Evolutionary conservation across 148 eudicot genomes (phyloP), one percentile per base, ranked within the genome.

Genomic region (Rheum nobile): DNA sequence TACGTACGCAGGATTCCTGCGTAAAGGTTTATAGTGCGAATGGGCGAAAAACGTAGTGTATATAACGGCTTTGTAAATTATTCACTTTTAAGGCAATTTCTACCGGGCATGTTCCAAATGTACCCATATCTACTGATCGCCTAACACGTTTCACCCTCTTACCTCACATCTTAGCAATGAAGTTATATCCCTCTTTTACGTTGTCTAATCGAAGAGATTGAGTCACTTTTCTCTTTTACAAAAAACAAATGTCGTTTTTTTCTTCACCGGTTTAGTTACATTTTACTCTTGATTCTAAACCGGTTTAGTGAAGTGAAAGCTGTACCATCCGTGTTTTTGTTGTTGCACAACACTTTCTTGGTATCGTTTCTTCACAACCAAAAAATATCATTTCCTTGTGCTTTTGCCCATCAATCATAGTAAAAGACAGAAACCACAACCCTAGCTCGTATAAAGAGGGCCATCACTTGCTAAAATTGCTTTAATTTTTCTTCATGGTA

Each of bases 371-470:
- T 14, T 65, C 39, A 34, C 39, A 31, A 65, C 70, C 69, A 32
- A 65, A 65, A 59, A 11, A 65, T 65, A 65, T 14, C 69, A 63
- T 65, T 26, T 61, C 34, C 35, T 13, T 61, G 37, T 61, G 67
- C 67, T 61, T 61, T 28, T 61, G 37, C 67, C 70, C 21, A 65
- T 65, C 41, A 65, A 65, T 65, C 67, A 65, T 16, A 65, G 17
- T 61, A 32, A 65, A 65, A 16, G 41, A 65, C 39, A 41, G 17
- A 32, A 65, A 32, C 70, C 70, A 65, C 39, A 65, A 32, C 8
- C 70, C 41, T 31, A 65, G 70, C 70, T 31, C n/a, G 4, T 17
- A 61, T 65, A 65, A 65, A 65, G 70, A 32, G 6, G 41, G 21
- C 70, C 22, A 65, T 17, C 22, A 65, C 70, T 29, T 61, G 21